phyloP scores from a whole-genome alignment of 106 monocot genomes.

The Xerophyta viscosa region DNA sequence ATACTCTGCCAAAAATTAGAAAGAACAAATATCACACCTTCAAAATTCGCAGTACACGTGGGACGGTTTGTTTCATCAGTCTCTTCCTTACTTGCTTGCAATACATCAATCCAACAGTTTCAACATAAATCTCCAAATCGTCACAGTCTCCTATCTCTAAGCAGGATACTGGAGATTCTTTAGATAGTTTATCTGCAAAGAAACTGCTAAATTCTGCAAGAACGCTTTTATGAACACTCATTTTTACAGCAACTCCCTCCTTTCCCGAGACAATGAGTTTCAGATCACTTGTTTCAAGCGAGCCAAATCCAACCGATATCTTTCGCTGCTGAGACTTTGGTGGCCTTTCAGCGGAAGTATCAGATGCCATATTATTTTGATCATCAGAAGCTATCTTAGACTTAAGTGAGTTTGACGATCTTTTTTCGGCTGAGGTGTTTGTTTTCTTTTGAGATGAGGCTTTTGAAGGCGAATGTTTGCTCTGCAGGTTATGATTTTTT shows the following conservation, averaged over 20 bases:
- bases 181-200: slow-evolving; percentile 60
- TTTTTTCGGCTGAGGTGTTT: slow-evolving; percentile 35
- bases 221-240: slow-evolving; percentile 76
- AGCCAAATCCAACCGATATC: slow-evolving; percentile 88
- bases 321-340: slow-evolving; percentile 52
- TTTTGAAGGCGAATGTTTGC: slow-evolving; percentile 37
- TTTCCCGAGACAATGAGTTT: slow-evolving; percentile 81
- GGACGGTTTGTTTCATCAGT: slow-evolving; percentile 83
- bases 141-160: slow-evolving; percentile 81
- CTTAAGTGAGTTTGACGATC: slow-evolving; percentile 24
- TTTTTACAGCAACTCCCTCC: slow-evolving; percentile 77
- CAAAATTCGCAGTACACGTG: slow-evolving; percentile 79
- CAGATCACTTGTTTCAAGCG: slow-evolving; percentile 73
- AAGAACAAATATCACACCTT: slow-evolving; percentile 66
- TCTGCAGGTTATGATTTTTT: slow-evolving; percentile 58
- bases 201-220: slow-evolving; percentile 67
- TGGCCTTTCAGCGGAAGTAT: slow-evolving; percentile 19
- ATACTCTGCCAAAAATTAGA: neutral
- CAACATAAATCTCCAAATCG: slow-evolving; percentile 97
- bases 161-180: slow-evolving; percentile 40
- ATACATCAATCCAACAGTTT: slow-evolving; percentile 94
- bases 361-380: slow-evolving; percentile 24
- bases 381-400: slow-evolving; percentile 46
- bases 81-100: slow-evolving; percentile 80
- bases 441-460: slow-evolving; percentile 35